Conservation (phyloP, 805 yeast genomes). For the Candida verbasci region DNA sequence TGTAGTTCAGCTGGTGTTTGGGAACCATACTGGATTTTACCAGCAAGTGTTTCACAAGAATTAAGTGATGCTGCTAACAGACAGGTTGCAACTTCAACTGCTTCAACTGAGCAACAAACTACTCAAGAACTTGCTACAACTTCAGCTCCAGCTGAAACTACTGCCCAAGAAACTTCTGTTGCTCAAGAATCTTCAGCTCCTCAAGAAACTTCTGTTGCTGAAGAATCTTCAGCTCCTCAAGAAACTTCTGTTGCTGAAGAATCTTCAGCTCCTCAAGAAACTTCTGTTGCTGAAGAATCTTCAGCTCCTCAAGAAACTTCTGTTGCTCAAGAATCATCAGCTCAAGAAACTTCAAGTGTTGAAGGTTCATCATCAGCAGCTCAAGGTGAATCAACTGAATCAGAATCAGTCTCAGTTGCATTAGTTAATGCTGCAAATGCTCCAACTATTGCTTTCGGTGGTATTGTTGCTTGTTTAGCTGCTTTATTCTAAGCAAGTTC, state of each 20-base stretch:
- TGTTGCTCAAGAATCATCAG: not conserved
- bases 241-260: not conserved
- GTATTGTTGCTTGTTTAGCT: constrained; percentile 8
- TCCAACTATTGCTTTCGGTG: constrained; percentile 7
- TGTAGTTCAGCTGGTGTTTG: constrained; percentile 32
- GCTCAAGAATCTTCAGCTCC: not conserved
- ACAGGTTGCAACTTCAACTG: constrained; percentile 1
- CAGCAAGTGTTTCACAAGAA: constrained; percentile 18
- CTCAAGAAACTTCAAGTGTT: not conserved
- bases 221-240: constrained; percentile 1
- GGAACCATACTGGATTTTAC: constrained; percentile 29
- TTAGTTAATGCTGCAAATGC: constrained; percentile 5
- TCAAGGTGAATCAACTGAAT: not conserved
- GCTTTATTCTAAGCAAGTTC: constrained; percentile 2
- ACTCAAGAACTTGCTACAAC: constrained; percentile 1
- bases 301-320: constrained; percentile 58
- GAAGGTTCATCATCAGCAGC: not conserved
- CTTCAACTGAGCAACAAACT: not conserved
- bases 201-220: constrained; percentile 1
- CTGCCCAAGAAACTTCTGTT: constrained; percentile 17
- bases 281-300: constrained; percentile 91
- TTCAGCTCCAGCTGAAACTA: not conserved
- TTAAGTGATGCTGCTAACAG: constrained; percentile 22
- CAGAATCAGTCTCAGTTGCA: not conserved
- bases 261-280: constrained; percentile 40